These are phyloP conservation scores for Alternaria gansuensis DNA, from an alignment of 2,329 filamentous ascomycete genomes.

Conservation along the genomic window DNA sequence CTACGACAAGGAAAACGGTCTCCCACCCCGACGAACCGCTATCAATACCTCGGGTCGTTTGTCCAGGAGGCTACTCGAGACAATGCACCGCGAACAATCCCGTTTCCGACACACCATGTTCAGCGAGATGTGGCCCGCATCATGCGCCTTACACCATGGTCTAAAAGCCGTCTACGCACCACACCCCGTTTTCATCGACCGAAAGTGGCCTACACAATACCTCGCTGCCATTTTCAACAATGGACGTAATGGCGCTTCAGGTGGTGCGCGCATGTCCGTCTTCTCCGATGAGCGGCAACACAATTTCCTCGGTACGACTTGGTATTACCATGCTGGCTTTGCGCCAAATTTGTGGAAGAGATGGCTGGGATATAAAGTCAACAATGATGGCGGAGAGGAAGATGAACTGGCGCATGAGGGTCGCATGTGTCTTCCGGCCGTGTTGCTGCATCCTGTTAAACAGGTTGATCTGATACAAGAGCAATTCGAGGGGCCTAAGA, in stretches of 20 bases:
- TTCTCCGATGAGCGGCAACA: slow-evolving; percentile 63
- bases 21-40: slow-evolving; percentile 72
- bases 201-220: slow-evolving; percentile 64
- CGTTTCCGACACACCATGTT: slow-evolving; percentile 76
- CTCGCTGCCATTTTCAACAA: slow-evolving; percentile 66
- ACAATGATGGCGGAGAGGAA: slow-evolving; percentile 59
- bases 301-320: slow-evolving; percentile 63
- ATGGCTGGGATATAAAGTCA: slow-evolving; percentile 65
- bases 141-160: slow-evolving; percentile 76
- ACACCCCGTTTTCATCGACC: slow-evolving; percentile 66
- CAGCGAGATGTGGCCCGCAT: slow-evolving; percentile 79
- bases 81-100: slow-evolving; percentile 80
- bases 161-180: slow-evolving; percentile 76
- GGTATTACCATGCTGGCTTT: slow-evolving; percentile 64
- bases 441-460: slow-evolving; percentile 62
- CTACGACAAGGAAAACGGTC: slow-evolving; percentile 64
- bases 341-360: slow-evolving; percentile 64
- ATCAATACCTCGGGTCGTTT: slow-evolving; percentile 77
- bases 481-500: slow-evolving; percentile 12
- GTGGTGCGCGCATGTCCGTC: slow-evolving; percentile 59
- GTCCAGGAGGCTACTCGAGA: slow-evolving; percentile 70
- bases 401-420: slow-evolving; percentile 58
- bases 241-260: slow-evolving; percentile 61
- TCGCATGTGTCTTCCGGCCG: slow-evolving; percentile 59
- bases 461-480: slow-evolving; percentile 60